phyloP scores from a whole-genome alignment of 805 yeast species.

The Kazachstania kunashirensis region DNA sequence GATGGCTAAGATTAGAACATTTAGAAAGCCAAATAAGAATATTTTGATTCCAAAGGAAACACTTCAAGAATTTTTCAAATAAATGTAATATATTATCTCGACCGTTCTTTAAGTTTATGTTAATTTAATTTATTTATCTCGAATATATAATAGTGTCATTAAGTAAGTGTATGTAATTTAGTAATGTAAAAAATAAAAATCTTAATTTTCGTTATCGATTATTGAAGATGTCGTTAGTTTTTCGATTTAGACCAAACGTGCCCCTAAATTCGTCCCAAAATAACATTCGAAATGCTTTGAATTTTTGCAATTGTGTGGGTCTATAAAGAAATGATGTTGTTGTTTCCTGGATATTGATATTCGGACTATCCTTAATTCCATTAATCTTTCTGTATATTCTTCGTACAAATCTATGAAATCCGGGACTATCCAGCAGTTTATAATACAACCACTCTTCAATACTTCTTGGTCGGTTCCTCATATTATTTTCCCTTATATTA shows the following conservation, averaged over 20 bases:
- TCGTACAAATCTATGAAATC: slow-evolving; percentile 55
- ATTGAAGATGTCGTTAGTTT: slow-evolving; percentile 10
- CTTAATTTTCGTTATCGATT: slow-evolving; percentile 6
- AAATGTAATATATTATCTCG: neutral
- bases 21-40: slow-evolving; percentile 47
- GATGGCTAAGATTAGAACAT: slow-evolving; percentile 50
- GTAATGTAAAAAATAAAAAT: too few relatives aligned
- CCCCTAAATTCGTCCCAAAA: slow-evolving; percentile 54
- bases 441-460: slow-evolving; percentile 41
- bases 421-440: slow-evolving; percentile 44
- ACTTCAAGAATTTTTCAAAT: slow-evolving; percentile 5
- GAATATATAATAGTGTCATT: too few relatives aligned
- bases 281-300: slow-evolving; percentile 50
- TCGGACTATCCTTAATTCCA: slow-evolving; percentile 39
- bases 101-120: too few relatives aligned
- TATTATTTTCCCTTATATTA: slow-evolving; percentile 4
- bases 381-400: slow-evolving; percentile 55
- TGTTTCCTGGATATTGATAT: slow-evolving; percentile 15
- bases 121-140: too few relatives aligned
- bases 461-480: slow-evolving; percentile 25
- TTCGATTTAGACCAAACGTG: slow-evolving; percentile 38
- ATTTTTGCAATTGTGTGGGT: slow-evolving; percentile 47
- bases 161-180: too few relatives aligned
- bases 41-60: slow-evolving; percentile 29
- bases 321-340: slow-evolving; percentile 23